Base-by-base conservation (phyloP, 2,329 filamentous ascomycete species). In the Aspergillus ibericus region DNA sequence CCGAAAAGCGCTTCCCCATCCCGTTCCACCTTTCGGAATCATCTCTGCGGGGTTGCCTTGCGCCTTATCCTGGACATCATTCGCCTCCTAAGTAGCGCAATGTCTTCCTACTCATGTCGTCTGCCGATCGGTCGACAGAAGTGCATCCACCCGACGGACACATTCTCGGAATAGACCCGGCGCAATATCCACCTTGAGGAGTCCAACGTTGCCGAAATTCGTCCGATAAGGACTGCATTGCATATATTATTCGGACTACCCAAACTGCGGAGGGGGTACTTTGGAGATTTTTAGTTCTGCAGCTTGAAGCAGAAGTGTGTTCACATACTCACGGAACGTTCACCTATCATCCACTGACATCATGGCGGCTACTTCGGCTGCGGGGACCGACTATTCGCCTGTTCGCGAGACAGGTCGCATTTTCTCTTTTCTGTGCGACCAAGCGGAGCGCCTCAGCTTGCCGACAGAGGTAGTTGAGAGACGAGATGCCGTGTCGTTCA, bases 381-480 rank as follows among this genome's bases (percentile, higher is more conserved):
- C 56, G 56, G 61, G 50, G 12, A 49, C 48, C 15, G 42, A 54
- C 16, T 76, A 76, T 56, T 76, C 73, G 18, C 72, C 73, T 13
- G 65, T 73, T 35, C 64, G 65, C 20, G 75, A 77, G 67, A 67
- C 73, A 4, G 66, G 67, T n/a, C 72, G 70, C 32, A 77, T 77
- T 57, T 75, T 76, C 55, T 67, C 68, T 9, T 53, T 66, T 12
- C 70, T 77, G 3, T 76, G 71, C 55, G 68, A 70, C 10, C 72
- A 75, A 59, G 68, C 70, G 0, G 70, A 76, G 53, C 64, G 66
- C 35, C 64, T 77, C 6, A 63, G 59, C 55, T 59, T 77, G 34
- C 75, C 75, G 4, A 20, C 66, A 0, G 70, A 72, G 25, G 70
- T 76, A 3, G 62, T 63, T 5, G 61, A 66, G 22, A 69, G 69